These are phyloP conservation scores for Lecanicillium sp. DNA, from an alignment of 2,329 filamentous ascomycete species.

Conservation along the genomic window DNA sequence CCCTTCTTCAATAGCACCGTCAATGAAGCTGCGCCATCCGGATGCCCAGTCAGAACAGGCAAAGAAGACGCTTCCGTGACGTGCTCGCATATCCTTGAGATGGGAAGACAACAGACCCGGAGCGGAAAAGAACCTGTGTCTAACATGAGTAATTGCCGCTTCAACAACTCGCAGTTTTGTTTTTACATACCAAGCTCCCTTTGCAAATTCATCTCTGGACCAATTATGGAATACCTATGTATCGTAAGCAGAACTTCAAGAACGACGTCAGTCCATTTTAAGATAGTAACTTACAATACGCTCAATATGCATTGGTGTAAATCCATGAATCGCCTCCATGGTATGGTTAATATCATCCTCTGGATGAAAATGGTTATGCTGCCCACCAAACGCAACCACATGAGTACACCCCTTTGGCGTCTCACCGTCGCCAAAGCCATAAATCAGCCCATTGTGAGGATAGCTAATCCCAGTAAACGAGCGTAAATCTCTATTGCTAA, in stretches of 20 bases:
- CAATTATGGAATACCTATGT: slow-evolving; percentile 37
- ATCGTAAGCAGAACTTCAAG: neutral
- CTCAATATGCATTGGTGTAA: slow-evolving; percentile 23
- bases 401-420: slow-evolving; percentile 37
- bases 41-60: slow-evolving; percentile 39
- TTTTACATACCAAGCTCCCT: slow-evolving; percentile 28
- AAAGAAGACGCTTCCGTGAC: slow-evolving; percentile 36
- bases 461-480: slow-evolving; percentile 35
- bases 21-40: slow-evolving; percentile 41
- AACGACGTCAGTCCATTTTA: slow-evolving; percentile 2
- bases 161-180: neutral
- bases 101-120: slow-evolving; percentile 29
- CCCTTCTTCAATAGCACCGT: slow-evolving; percentile 40
- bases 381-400: slow-evolving; percentile 35
- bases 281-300: slow-evolving; percentile 14
- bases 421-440: slow-evolving; percentile 34
- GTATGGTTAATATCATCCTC: slow-evolving; percentile 29
- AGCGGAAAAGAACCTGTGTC: slow-evolving; percentile 24
- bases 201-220: slow-evolving; percentile 36
- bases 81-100: slow-evolving; percentile 28
- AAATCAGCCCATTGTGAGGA: slow-evolving; percentile 32
- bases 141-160: neutral
- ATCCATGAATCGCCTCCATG: slow-evolving; percentile 21
- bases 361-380: slow-evolving; percentile 32
- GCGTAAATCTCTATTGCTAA: slow-evolving; percentile 28